A percentile compares a stretch with the other conserved stretches of the same genome.
Evolutionary conservation across 768 basidiomycete genomes (phyloP).

Genomic region (Crepidotus variabilis): DNA sequence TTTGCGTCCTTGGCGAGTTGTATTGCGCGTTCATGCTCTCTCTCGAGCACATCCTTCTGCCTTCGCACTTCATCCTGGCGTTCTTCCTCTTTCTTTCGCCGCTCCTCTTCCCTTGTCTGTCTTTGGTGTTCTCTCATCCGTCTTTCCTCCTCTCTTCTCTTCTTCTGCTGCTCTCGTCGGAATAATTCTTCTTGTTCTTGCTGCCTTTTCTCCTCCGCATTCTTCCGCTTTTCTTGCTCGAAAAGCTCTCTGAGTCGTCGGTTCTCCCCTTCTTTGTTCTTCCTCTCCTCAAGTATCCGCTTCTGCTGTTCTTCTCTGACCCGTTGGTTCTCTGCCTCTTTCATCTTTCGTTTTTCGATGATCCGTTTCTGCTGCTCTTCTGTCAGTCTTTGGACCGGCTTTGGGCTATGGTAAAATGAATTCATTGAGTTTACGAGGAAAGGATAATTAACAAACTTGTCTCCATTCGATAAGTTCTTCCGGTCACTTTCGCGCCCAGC

Average conservation of each 20-base stretch:
- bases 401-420: too few species aligned
- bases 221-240: neutral
- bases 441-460: too few species aligned
- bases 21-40: conserved; percentile 12
- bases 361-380: too few species aligned
- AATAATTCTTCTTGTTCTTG: neutral
- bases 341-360: too few species aligned
- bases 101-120: conserved; percentile 6
- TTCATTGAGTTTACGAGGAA: too few species aligned
- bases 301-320: too few species aligned
- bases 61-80: neutral
- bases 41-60: neutral
- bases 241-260: neutral
- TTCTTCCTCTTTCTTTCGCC: conserved; percentile 4
- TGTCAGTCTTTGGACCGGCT: too few species aligned
- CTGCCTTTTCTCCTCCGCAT: neutral
- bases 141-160: neutral
- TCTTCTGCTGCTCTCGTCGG: neutral
- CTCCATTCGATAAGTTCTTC: too few species aligned
- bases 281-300: neutral
- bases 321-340: too few species aligned
- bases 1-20: conserved; percentile 8
- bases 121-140: conserved; percentile 1
- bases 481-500: too few species aligned
- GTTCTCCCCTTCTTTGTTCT: neutral